A percentile compares a stretch with the other conserved stretches of the same genome.
These are phyloP conservation scores for Hyaloscypha variabilis DNA, from an alignment of 495 filamentous ascomycete genomes.

Conservation along the genomic window DNA sequence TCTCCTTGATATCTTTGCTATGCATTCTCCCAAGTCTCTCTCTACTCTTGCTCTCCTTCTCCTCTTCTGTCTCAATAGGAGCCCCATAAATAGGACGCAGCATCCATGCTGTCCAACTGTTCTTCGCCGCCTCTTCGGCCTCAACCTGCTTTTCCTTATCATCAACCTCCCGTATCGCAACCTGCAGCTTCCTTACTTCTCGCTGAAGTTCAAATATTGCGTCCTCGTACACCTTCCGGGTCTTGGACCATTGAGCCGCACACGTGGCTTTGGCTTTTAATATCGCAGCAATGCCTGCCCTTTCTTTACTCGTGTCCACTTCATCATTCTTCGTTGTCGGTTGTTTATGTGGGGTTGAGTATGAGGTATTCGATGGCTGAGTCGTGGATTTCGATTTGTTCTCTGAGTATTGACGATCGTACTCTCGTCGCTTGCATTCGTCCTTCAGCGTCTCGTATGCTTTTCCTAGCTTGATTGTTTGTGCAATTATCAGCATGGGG, in stretches of 20 bases:
- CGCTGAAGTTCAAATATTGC: conserved; percentile 32
- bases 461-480: conserved; percentile 32
- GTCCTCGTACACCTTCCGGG: conserved; percentile 30
- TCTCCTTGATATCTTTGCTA: conserved; percentile 35
- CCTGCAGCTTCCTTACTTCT: conserved; percentile 29
- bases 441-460: conserved; percentile 40
- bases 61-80: conserved; percentile 33
- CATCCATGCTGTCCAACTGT: conserved; percentile 37
- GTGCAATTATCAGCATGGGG: neutral
- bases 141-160: conserved; percentile 24
- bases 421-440: conserved; percentile 36
- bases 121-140: conserved; percentile 31
- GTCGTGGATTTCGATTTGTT: conserved; percentile 28
- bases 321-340: neutral
- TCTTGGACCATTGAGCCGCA: conserved; percentile 31
- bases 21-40: conserved; percentile 36
- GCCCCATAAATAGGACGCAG: conserved; percentile 33
- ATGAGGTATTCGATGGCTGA: neutral
- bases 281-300: conserved; percentile 33
- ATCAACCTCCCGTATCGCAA: conserved; percentile 31
- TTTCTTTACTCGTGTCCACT: conserved; percentile 21
- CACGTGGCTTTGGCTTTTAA: conserved; percentile 36
- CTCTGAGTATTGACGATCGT: conserved; percentile 36
- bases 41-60: conserved; percentile 35
- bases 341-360: neutral